These are phyloP conservation scores for Fusarium acutatum DNA, from an alignment of 2,329 filamentous ascomycete genomes.

Conservation along the genomic window DNA sequence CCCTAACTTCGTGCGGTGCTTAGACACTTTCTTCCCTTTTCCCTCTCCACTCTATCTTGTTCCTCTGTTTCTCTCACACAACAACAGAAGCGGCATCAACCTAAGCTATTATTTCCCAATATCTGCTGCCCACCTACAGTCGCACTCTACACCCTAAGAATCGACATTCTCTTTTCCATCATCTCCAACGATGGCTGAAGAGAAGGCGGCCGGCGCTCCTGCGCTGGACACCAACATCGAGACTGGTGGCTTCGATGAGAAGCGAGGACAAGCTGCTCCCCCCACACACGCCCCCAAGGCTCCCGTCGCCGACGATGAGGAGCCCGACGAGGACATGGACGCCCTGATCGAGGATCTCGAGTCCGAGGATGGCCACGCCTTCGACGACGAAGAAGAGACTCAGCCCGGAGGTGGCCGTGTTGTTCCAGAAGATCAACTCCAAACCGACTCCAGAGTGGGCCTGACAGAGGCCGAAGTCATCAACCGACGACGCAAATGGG, in stretches of 20 bases:
- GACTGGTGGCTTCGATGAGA: conserved; percentile 72
- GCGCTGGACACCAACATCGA: conserved; percentile 72
- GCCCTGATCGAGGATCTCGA: conserved; percentile 88
- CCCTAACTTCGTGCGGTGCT: conserved; percentile 61
- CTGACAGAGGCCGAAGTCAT: conserved; percentile 76
- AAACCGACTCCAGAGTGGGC: conserved; percentile 78
- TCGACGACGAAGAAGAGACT: conserved; percentile 65
- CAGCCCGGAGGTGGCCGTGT: conserved; percentile 64
- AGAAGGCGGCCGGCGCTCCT: conserved; percentile 60
- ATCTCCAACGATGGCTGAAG: conserved; percentile 61
- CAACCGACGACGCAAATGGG: conserved; percentile 73
- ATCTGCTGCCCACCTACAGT: conserved; percentile 36
- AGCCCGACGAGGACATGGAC: conserved; percentile 84
- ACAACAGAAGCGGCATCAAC: conserved; percentile 33
- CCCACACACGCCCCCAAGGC: conserved; percentile 47
- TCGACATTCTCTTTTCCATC: conserved; percentile 17
- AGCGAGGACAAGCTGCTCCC: conserved; percentile 53
- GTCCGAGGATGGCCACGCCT: conserved; percentile 76
- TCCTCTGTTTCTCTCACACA: conserved; percentile 33
- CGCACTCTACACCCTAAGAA: conserved; percentile 30
- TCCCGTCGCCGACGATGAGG: conserved; percentile 67
- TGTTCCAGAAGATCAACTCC: conserved; percentile 77
- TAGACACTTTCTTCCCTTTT: conserved; percentile 46
- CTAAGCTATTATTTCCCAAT: conserved; percentile 23
- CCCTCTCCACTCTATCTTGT: conserved; percentile 42